A percentile compares a stretch with the other conserved stretches of the same genome.
These are phyloP conservation scores for Sphaerulina musiva DNA, from an alignment of 2,329 filamentous ascomycete genomes.

Conservation along the genomic window DNA sequence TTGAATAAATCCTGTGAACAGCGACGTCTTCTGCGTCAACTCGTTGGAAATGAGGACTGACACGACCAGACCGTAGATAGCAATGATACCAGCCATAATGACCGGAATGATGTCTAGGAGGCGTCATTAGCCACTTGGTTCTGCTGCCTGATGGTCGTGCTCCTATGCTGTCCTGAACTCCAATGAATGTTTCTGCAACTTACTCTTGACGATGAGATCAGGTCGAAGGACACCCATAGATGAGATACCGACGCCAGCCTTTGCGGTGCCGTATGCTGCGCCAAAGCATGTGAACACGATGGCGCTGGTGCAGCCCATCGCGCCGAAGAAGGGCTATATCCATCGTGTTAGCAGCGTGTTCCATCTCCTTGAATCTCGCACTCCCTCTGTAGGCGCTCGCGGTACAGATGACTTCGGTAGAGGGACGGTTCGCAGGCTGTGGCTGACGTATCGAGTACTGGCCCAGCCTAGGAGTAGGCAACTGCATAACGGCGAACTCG, in stretches of 20 bases:
- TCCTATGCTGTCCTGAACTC: not conserved
- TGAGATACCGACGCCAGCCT: slow-evolving; percentile 97
- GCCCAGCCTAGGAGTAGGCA: slow-evolving; percentile 1
- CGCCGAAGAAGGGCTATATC: slow-evolving; percentile 80
- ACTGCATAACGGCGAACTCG: not conserved
- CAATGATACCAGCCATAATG: slow-evolving; percentile 99
- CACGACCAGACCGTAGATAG: slow-evolving; percentile 67
- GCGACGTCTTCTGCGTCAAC: slow-evolving; percentile 41
- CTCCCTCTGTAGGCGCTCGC: not conserved
- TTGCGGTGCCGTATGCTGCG: slow-evolving; percentile 96
- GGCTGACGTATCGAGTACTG: not conserved
- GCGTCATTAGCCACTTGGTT: slow-evolving; percentile 14
- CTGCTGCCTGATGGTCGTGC: not conserved
- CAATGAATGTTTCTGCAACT: slow-evolving; percentile 34
- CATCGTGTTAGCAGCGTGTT: slow-evolving; percentile 12
- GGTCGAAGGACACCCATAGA: slow-evolving; percentile 97
- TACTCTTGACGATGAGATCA: slow-evolving; percentile 99
- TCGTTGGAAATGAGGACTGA: slow-evolving; percentile 51
- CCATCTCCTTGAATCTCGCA: not conserved
- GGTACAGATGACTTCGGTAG: not conserved
- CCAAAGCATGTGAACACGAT: slow-evolving; percentile 96
- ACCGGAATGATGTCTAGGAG: slow-evolving; percentile 89
- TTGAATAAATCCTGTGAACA: slow-evolving; percentile 49
- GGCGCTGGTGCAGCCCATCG: slow-evolving; percentile 90
- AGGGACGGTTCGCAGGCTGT: not conserved